A percentile compares a stretch with the other conserved stretches of the same genome.
Conservation (phyloP, 2,329 filamentous ascomycete genomes). For the Septoria petroselini region DNA sequence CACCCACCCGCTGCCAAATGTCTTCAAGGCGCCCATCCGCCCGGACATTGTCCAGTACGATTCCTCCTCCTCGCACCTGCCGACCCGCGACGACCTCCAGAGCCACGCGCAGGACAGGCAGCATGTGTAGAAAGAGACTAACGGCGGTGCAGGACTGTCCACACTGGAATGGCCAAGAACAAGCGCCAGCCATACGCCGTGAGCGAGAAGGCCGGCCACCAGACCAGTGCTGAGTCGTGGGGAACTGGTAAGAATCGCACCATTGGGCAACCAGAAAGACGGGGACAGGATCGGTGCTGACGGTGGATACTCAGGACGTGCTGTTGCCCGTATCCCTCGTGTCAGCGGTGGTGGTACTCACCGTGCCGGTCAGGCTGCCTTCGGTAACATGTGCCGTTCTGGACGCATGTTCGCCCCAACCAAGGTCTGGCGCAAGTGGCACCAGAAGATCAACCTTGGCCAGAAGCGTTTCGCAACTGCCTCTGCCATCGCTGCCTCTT, state of each 20-base stretch:
- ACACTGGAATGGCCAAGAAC: constrained; percentile 99
- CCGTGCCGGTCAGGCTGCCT: constrained; percentile 99
- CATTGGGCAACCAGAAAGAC: constrained; percentile 23
- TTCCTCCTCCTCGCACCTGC: constrained; percentile 6
- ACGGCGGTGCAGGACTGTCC: constrained; percentile 59
- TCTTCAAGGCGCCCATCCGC: constrained; percentile 97
- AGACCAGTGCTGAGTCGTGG: constrained; percentile 99
- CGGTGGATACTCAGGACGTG: constrained; percentile 65
- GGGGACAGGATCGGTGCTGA: constrained; percentile 25
- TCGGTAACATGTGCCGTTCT: constrained; percentile 99
- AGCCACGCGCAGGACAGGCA: constrained; percentile 10
- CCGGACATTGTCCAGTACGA: constrained; percentile 97
- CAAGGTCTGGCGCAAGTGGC: constrained; percentile 99
- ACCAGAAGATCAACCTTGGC: constrained; percentile 99
- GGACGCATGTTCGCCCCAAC: constrained; percentile 99
- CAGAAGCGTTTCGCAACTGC: constrained; percentile 99
- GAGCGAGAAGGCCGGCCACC: constrained; percentile 99
- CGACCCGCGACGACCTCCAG: constrained; percentile 10
- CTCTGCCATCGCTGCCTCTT: constrained; percentile 94
- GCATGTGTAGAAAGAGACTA: constrained; percentile 22
- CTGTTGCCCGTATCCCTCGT: constrained; percentile 99
- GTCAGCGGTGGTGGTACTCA: constrained; percentile 99
- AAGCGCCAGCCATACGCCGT: constrained; percentile 99
- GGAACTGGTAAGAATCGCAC: constrained; percentile 83
- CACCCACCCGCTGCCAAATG: constrained; percentile 88